Evolutionary conservation across 352 stramenopile genomes (phyloP).

Genomic region (Peronospora destructor): DNA sequence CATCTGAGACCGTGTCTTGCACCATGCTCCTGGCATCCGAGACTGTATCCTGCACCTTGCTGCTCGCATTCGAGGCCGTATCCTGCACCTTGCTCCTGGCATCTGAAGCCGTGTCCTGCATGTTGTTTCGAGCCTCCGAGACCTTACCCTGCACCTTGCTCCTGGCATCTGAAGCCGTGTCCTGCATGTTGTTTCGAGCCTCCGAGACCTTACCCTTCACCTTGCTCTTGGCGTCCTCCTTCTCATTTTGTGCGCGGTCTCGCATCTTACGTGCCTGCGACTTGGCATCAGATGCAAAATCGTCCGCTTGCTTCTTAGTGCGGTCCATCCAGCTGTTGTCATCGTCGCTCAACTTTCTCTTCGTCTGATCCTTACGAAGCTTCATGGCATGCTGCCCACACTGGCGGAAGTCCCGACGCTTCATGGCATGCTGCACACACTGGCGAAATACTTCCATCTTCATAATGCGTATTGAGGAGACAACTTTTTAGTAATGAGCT

Average conservation of each 20-base stretch:
- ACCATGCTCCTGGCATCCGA: too few species aligned
- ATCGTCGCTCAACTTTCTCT: conserved; percentile 16
- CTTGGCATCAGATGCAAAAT: conserved; percentile 25
- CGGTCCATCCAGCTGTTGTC: conserved; percentile 54
- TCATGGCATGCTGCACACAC: conserved; percentile 64
- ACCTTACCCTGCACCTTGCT: too few species aligned
- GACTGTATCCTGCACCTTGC: conserved; percentile 29
- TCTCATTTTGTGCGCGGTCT: conserved; percentile 24
- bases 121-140: too few species aligned
- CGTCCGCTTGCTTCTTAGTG: conserved; percentile 32
- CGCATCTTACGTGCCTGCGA: conserved; percentile 20
- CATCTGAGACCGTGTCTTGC: too few species aligned
- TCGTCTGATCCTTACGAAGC: conserved; percentile 26
- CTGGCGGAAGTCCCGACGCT: conserved; percentile 52
- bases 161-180: conserved; percentile 32
- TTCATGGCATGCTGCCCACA: conserved; percentile 62
- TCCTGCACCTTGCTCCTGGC: too few species aligned
- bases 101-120: too few species aligned
- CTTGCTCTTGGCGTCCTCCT: conserved; percentile 26
- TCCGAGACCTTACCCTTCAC: conserved; percentile 33
- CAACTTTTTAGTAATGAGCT: conserved; percentile 22
- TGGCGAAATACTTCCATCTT: conserved; percentile 42
- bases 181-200: conserved; percentile 32
- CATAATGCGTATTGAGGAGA: conserved; percentile 10
- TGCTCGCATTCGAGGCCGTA: too few species aligned